phyloP scores from a whole-genome alignment of 139 green algal species.

The Desmodesmus armatus region DNA sequence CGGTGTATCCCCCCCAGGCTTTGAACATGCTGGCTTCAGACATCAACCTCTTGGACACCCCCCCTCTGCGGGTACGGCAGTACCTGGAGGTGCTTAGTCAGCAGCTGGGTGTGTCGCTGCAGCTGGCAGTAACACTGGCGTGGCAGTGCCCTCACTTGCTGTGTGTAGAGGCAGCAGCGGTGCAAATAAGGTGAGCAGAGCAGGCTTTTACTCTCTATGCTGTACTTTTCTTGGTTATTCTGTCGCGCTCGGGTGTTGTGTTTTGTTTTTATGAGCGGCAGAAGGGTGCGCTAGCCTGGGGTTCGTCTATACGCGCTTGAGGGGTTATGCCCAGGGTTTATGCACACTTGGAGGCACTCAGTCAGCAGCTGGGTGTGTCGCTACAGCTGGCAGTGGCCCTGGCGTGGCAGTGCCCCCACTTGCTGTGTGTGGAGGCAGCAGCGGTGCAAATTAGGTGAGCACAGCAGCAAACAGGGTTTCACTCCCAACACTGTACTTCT shows the following conservation, averaged over 20 bases:
- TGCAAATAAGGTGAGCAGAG: constrained; percentile 17
- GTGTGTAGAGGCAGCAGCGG: constrained; percentile 3
- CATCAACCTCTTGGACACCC: constrained; percentile 33
- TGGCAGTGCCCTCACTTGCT: constrained; percentile 7
- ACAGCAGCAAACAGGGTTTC: background rate
- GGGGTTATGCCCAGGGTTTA: background rate
- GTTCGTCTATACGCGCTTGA: background rate
- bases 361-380: background rate
- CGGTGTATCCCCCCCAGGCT: background rate
- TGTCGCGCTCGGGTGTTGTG: background rate
- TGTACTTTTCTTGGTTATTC: background rate
- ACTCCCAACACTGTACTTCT: background rate
- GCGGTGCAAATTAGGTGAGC: constrained; percentile 33
- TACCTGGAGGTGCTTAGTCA: background rate
- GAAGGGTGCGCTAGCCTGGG: background rate
- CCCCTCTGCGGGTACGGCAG: constrained; percentile 14
- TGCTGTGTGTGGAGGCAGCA: background rate
- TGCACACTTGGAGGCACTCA: background rate
- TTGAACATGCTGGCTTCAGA: constrained; percentile 18
- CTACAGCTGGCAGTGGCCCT: background rate
- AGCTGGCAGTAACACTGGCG: background rate
- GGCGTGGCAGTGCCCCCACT: constrained; percentile 2
- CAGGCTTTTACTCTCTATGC: background rate
- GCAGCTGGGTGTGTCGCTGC: background rate
- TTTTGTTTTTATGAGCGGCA: background rate